Evolutionary conservation across 2,329 filamentous ascomycete genomes (phyloP).

Genomic region (Periconia macrospinosa): DNA sequence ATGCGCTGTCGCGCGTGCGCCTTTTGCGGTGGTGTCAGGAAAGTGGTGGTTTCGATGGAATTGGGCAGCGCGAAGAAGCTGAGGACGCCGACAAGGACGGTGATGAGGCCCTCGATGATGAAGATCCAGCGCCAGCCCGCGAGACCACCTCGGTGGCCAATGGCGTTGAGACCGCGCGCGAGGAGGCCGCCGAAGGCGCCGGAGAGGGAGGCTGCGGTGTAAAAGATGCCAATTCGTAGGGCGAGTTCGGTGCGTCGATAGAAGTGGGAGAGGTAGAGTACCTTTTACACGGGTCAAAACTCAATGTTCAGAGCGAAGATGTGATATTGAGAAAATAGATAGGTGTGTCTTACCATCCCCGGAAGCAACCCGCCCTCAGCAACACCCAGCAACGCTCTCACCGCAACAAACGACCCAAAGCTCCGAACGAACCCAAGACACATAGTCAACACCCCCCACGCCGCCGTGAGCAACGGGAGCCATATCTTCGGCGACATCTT

Average conservation of each 20-base stretch:
- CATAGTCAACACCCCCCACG: constrained; percentile 63
- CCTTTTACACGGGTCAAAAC: constrained; percentile 35
- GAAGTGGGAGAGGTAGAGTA: constrained; percentile 66
- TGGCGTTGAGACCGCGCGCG: constrained; percentile 63
- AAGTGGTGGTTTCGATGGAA: constrained; percentile 55
- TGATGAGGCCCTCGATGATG: constrained; percentile 55
- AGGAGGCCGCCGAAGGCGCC: constrained; percentile 67
- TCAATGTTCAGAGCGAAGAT: neutral
- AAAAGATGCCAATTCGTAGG: constrained; percentile 67
- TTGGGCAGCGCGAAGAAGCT: constrained; percentile 61
- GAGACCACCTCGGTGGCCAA: constrained; percentile 57
- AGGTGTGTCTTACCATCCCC: constrained; percentile 55
- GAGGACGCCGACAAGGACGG: constrained; percentile 55
- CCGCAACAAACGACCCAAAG: constrained; percentile 61
- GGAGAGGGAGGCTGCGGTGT: constrained; percentile 66
- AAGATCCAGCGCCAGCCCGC: constrained; percentile 63
- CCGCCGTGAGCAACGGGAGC: constrained; percentile 59
- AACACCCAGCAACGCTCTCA: constrained; percentile 63
- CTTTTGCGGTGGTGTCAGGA: constrained; percentile 58
- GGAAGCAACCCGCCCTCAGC: constrained; percentile 68
- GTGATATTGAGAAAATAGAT: neutral
- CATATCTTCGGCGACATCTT: constrained; percentile 62
- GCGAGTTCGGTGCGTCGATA: constrained; percentile 64
- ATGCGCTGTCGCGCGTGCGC: constrained; percentile 53
- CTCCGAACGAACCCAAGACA: constrained; percentile 58